These are phyloP conservation scores for Carex littledalei DNA, from an alignment of 176 grass and related monocot species.

Conservation along the genomic window DNA sequence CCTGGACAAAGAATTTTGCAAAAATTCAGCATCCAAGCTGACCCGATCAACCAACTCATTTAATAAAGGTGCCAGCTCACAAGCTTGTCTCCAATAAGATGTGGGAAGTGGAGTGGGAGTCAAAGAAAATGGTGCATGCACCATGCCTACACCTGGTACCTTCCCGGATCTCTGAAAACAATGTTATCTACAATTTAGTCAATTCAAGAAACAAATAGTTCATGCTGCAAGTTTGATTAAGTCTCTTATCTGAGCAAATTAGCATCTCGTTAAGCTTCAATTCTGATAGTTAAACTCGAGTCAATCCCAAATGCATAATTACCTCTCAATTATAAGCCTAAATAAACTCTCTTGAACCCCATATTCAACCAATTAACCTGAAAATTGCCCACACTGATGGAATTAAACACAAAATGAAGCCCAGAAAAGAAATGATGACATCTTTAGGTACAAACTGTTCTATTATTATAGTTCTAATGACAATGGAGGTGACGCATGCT, in stretches of 20 bases:
- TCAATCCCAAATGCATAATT: neutral
- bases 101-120: slow-evolving; percentile 46
- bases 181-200: neutral
- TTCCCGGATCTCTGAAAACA: slow-evolving; percentile 69
- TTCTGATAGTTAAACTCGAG: neutral
- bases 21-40: slow-evolving; percentile 77
- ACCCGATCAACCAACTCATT: slow-evolving; percentile 90
- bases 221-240: neutral
- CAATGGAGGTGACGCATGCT: neutral
- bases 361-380: neutral
- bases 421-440: neutral
- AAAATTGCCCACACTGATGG: neutral
- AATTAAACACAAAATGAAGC: neutral
- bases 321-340: neutral
- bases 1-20: slow-evolving; percentile 81
- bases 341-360: neutral
- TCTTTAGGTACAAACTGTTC: neutral
- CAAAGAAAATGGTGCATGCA: slow-evolving; percentile 75
- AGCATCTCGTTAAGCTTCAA: neutral
- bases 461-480: neutral
- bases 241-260: neutral
- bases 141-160: slow-evolving; percentile 71
- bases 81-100: slow-evolving; percentile 60
- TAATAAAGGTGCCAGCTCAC: slow-evolving; percentile 74
- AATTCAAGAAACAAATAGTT: slow-evolving; percentile 2